A percentile compares a stretch with the other conserved stretches of the same genome.
Conservation (phyloP, 2,329 filamentous ascomycete species). For the Penicillium sp. region DNA sequence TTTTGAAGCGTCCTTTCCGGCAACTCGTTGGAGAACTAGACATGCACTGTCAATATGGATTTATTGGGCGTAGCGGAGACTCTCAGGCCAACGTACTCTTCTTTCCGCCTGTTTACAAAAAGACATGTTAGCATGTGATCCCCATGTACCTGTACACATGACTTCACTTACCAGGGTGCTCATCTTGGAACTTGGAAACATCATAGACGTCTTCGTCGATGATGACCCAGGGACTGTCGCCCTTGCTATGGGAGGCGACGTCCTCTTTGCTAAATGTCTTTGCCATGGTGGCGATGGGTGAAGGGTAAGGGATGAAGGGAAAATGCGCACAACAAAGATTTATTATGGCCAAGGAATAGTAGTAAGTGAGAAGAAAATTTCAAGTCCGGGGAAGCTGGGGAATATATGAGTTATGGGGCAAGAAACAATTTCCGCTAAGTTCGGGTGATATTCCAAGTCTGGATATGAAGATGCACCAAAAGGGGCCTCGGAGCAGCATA, state of each 20-base stretch:
- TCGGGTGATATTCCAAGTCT: constrained; percentile 10
- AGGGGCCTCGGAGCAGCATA: constrained; percentile 21
- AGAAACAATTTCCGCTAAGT: constrained; percentile 8
- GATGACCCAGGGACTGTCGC: constrained; percentile 81
- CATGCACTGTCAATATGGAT: constrained; percentile 21
- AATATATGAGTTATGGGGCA: constrained; percentile 21
- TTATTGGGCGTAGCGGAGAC: not conserved
- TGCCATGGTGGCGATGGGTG: constrained; percentile 63
- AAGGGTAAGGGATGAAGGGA: not conserved
- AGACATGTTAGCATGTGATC: constrained; percentile 1
- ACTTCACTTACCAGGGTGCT: constrained; percentile 61
- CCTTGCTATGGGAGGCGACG: constrained; percentile 88
- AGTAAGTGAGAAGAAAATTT: constrained; percentile 12
- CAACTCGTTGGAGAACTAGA: constrained; percentile 62
- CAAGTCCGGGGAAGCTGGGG: constrained; percentile 27
- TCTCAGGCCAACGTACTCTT: constrained; percentile 55
- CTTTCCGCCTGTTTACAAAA: constrained; percentile 59
- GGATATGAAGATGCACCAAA: constrained; percentile 9
- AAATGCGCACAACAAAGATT: not conserved
- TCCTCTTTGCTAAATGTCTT: constrained; percentile 81
- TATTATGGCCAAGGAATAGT: constrained; percentile 7
- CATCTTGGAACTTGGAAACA: constrained; percentile 81
- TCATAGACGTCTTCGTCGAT: constrained; percentile 97
- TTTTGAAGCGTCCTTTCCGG: constrained; percentile 67
- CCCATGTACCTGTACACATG: not conserved